Base-by-base conservation (phyloP, 371 early-diverging fungal species). In the Nematocida parisii region DNA sequence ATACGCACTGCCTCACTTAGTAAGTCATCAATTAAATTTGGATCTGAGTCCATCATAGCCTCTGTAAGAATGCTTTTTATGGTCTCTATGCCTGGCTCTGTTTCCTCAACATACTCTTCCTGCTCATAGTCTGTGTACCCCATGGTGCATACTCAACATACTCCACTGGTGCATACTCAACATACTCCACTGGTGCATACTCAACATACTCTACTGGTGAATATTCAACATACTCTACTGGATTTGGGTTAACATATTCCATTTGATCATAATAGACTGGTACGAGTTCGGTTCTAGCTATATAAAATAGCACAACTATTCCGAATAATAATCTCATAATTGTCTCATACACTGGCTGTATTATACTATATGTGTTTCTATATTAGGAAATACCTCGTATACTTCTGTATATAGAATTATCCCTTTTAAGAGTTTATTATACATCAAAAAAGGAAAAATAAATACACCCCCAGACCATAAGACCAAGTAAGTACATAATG, bases 391-490 rank as follows among this genome's bases (percentile, higher is more conserved):
- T n/a, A 9, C 0, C 0, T 2, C 20, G 11, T 13, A 1, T 27
- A 62, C 20, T 13, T 11, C 64, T n/a, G 2, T 20, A 13, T 42
- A 44, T 62, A 39, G 64, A 44, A 13, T n/a, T 62, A 20, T 20
- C 39, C 39, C 15, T n/a, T 15, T 33, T 15, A 7, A 27, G 7
- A 20, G 40, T 62, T 15, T 62, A 62, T 33, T 62, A 42, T 62
- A 62, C 64, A 33, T 33, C 27, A 13, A 62, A 62, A 62, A 62
- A 62, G 64, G 64, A 62, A 62, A 62, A 42, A 62, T 40, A 1
- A 42, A 62, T n/a, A n/a, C 3, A 4, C 2, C 2, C 33, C 33
- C 33, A 33, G 33, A 33, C 0, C 2, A 33, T 18, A 60, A 60
- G 24, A 18, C 20, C 61, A 60, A n/a, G 11, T 22, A 60, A 11